These are phyloP conservation scores for Coniochaeta sp. DNA, from an alignment of 2,329 filamentous ascomycete species.

Conservation along the genomic window DNA sequence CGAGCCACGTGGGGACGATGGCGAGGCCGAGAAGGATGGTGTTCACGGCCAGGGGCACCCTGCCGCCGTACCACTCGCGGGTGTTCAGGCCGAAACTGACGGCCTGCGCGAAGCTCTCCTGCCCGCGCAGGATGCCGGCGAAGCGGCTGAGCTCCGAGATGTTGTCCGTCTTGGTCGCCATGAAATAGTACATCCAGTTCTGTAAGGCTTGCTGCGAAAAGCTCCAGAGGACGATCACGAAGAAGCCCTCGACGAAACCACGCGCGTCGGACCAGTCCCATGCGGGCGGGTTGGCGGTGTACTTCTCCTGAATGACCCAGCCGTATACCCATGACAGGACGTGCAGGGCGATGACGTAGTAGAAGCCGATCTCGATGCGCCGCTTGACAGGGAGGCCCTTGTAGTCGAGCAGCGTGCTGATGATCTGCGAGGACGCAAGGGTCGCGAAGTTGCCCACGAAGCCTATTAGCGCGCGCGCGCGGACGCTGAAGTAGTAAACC, in stretches of 20 bases:
- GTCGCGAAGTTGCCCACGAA: slow-evolving; percentile 27
- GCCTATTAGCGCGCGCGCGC: slow-evolving; percentile 23
- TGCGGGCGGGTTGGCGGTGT: slow-evolving; percentile 30
- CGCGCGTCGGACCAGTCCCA: slow-evolving; percentile 30
- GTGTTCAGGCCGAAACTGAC: slow-evolving; percentile 31
- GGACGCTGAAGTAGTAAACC: slow-evolving; percentile 23
- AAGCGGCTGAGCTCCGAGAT: slow-evolving; percentile 41
- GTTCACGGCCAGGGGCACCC: slow-evolving; percentile 28
- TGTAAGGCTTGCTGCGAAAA: slow-evolving; percentile 45
- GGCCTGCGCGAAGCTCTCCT: slow-evolving; percentile 33
- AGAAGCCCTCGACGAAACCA: slow-evolving; percentile 38
- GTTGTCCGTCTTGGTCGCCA: slow-evolving; percentile 45
- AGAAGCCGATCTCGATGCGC: slow-evolving; percentile 35
- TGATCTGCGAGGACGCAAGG: slow-evolving; percentile 35
- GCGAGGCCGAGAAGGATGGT: slow-evolving; percentile 26
- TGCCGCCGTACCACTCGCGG: slow-evolving; percentile 13
- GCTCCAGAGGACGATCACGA: slow-evolving; percentile 39
- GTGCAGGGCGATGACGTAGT: slow-evolving; percentile 27
- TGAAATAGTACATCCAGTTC: slow-evolving; percentile 43
- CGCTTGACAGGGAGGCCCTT: slow-evolving; percentile 26
- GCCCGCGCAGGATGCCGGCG: slow-evolving; percentile 29
- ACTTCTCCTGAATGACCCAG: slow-evolving; percentile 45
- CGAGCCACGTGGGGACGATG: neutral
- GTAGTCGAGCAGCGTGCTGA: slow-evolving; percentile 36
- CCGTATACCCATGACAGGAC: slow-evolving; percentile 42